Conservation (phyloP, 2,329 filamentous ascomycete genomes). For the Penicillium sp. region DNA sequence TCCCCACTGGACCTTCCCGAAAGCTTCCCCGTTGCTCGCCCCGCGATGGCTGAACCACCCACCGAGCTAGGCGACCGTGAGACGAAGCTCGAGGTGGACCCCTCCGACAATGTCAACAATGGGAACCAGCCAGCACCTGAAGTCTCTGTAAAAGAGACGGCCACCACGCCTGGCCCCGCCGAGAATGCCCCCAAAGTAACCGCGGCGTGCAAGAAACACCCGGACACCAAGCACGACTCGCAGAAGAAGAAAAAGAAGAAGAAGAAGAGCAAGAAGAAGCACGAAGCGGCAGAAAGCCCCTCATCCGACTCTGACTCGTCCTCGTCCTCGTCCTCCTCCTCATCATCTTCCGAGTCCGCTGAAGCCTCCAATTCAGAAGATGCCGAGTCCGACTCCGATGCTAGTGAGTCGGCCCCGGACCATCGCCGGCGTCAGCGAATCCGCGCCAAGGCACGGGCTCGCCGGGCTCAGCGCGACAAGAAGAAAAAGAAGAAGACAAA, state of each 20-base stretch:
- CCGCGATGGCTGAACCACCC: constrained; percentile 36
- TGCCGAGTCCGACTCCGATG: constrained; percentile 19
- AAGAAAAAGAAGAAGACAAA: constrained; percentile 29
- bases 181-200: constrained; percentile 29
- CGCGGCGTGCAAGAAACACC: constrained; percentile 36
- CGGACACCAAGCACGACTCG: constrained; percentile 21
- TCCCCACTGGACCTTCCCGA: background rate
- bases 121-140: constrained; percentile 18
- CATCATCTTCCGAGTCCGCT: constrained; percentile 9
- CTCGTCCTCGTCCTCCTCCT: constrained; percentile 7
- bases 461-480: constrained; percentile 32
- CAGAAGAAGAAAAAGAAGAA: constrained; percentile 23
- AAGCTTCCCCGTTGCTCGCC: background rate
- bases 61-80: constrained; percentile 21
- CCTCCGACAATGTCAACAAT: constrained; percentile 29
- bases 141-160: constrained; percentile 27
- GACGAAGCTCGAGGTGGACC: constrained; percentile 36
- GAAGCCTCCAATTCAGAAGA: constrained; percentile 22
- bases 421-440: constrained; percentile 38
- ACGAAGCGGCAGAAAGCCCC: constrained; percentile 19
- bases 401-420: constrained; percentile 29
- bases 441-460: constrained; percentile 40
- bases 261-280: constrained; percentile 23
- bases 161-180: constrained; percentile 21
- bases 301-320: constrained; percentile 15